Evolutionary conservation across 805 yeast genomes (phyloP), one percentile per base, ranked within the genome.

Genomic region (Candida ascalaphidarum): DNA sequence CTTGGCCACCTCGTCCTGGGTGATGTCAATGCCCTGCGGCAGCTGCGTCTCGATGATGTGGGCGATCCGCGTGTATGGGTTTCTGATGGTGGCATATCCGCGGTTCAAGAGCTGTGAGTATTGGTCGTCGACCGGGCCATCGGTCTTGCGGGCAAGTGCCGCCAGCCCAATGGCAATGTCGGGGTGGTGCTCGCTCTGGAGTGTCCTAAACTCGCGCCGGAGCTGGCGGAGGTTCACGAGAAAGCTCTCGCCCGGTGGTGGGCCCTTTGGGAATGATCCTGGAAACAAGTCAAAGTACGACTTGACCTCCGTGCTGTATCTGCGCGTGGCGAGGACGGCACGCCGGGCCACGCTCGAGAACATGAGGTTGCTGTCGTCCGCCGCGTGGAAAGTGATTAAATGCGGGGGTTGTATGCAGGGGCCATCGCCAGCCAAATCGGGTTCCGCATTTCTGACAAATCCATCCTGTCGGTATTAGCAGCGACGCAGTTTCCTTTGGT

Each of bases 111-210:
- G 44, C 3, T 59, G 39, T 2, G 86, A 67, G 4, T 81, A 66
- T 4, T 47, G 40, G 7, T 52, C 52, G 14, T 48, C 63, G 19
- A 40, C 41, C n/a, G 28, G 25, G 4, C 27, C 27, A 7, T 18
- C 35, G 11, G 30, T 25, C 6, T 32, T 33, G 5, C 17, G 29
- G 32, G 19, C 34, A 37, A 37, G 38, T 24, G 46, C 35, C 1
- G 44, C 25, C 1, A 53, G 40, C 1, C 58, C 58, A 19, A 44
- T 44, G 12, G 58, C 58, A 34, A 65, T 61, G 56, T 89, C 98
- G 0, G 98, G 98, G 48, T 89, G 98, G 27, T 71, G 65, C 33
- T 67, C 62, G 21, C 81, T 71, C 51, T 89, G 97, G 17, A 86
- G 58, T 7, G 45, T 38, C 22, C 95, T 58, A 50, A 76, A 89